phyloP scores from a whole-genome alignment of 192 early-diverging fungal species.

The Obelidium mucronatum region DNA sequence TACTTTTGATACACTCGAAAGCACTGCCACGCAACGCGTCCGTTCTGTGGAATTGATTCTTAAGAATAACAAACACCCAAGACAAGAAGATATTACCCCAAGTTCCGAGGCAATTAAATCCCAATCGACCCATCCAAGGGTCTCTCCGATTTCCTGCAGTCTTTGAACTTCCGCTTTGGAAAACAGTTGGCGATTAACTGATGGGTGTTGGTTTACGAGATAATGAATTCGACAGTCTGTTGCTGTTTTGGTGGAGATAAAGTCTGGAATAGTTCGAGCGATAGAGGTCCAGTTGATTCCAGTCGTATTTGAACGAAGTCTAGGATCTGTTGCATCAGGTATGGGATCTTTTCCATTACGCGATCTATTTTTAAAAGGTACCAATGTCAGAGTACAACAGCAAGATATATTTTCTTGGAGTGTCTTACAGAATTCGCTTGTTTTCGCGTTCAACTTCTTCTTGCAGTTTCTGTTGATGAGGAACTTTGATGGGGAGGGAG shows the following conservation, averaged over 20 bases:
- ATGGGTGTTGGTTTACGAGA: not conserved
- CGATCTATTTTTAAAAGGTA: slow-evolving; percentile 4
- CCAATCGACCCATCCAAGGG: slow-evolving; percentile 22
- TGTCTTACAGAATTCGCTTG: slow-evolving; percentile 14
- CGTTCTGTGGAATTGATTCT: slow-evolving; percentile 3
- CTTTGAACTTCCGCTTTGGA: slow-evolving; percentile 11
- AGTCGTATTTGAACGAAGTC: not conserved
- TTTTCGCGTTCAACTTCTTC: slow-evolving; percentile 29
- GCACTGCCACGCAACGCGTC: slow-evolving; percentile 27
- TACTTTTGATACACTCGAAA: slow-evolving; percentile 27
- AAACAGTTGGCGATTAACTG: slow-evolving; percentile 7
- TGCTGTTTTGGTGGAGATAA: not conserved
- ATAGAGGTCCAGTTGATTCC: slow-evolving; percentile 15
- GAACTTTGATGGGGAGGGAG: too few species aligned
- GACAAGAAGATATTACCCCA: too few species aligned
- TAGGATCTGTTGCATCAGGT: not conserved
- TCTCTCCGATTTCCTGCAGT: not conserved
- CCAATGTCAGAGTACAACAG: too few species aligned
- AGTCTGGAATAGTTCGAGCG: not conserved
- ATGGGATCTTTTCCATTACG: not conserved
- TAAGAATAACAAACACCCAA: too few species aligned
- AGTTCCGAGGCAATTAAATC: slow-evolving; percentile 4
- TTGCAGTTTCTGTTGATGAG: not conserved
- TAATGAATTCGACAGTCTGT: slow-evolving; percentile 20
- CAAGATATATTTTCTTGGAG: not conserved